Evolutionary conservation across 805 yeast species (phyloP).

Genomic region (Barnettozyma wickerhamii): DNA sequence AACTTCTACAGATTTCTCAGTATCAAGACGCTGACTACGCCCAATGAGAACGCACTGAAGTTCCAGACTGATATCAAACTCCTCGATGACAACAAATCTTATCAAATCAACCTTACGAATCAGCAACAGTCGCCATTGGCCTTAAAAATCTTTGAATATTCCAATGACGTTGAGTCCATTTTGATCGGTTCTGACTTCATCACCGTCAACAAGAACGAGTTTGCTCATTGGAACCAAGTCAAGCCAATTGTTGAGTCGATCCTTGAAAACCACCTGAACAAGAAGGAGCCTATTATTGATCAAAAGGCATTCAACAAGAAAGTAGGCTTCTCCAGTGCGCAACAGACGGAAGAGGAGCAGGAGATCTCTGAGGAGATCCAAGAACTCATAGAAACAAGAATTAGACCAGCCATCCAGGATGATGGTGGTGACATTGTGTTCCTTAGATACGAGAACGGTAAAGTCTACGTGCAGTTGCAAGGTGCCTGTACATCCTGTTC

Average conservation of each 20-base stretch:
- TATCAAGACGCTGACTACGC: conserved; percentile 54
- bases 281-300: conserved; percentile 29
- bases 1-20: conserved; percentile 14
- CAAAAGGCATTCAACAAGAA: conserved; percentile 9
- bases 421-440: conserved; percentile 98
- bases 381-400: conserved; percentile 88
- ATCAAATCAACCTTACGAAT: conserved; percentile 20
- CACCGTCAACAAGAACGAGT: conserved; percentile 66
- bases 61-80: conserved; percentile 43
- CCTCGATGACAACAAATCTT: conserved; percentile 16
- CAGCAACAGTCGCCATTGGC: conserved; percentile 57
- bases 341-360: conserved; percentile 53
- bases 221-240: conserved; percentile 66
- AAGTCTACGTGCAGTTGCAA: conserved; percentile 80
- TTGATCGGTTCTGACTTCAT: conserved; percentile 74
- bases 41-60: conserved; percentile 72
- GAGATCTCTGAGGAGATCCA: conserved; percentile 88
- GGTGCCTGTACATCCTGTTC: conserved; percentile 98
- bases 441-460: conserved; percentile 80
- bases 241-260: conserved; percentile 55
- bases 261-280: conserved; percentile 32
- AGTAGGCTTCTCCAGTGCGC: conserved; percentile 1
- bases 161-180: conserved; percentile 61
- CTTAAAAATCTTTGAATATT: conserved; percentile 44
- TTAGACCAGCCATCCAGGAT: conserved; percentile 96